phyloP scores from a whole-genome alignment of 257 asterid species.

The Nyctanthes arbortristis region DNA sequence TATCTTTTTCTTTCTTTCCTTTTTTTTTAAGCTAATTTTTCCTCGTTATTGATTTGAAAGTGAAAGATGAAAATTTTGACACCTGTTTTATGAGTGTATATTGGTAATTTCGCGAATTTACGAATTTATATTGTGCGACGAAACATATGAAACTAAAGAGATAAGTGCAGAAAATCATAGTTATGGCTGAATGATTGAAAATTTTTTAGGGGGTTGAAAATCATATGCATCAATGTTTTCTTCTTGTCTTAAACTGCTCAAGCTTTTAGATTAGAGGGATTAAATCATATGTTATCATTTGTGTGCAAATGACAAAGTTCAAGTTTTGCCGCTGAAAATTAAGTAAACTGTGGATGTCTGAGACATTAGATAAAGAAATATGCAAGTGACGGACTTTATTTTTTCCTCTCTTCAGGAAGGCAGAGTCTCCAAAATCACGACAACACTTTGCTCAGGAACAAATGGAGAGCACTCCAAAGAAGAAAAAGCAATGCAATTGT shows the following conservation, averaged over 20 bases:
- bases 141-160: too few species aligned
- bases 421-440: slow-evolving; percentile 43
- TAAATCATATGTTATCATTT: too few species aligned
- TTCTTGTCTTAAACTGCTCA: too few species aligned
- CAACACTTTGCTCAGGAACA: slow-evolving; percentile 30
- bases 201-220: too few species aligned
- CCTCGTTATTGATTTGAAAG: neutral
- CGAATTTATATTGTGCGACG: too few species aligned
- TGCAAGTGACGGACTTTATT: neutral
- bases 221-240: too few species aligned
- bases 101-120: too few species aligned
- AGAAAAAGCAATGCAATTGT: slow-evolving; percentile 72
- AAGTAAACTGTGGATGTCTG: neutral
- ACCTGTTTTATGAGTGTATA: neutral
- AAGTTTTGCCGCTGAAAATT: neutral
- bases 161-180: too few species aligned
- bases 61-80: neutral
- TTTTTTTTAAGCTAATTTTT: neutral
- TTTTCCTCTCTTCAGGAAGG: slow-evolving; percentile 35
- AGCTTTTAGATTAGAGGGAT: too few species aligned
- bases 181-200: too few species aligned
- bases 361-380: too few species aligned
- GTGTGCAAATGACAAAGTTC: neutral
- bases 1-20: neutral
- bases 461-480: slow-evolving; percentile 62